Evolutionary conservation across 306 rosid genomes (phyloP), one percentile per base, ranked within the genome.

Genomic region (Sicyos baderoa): DNA sequence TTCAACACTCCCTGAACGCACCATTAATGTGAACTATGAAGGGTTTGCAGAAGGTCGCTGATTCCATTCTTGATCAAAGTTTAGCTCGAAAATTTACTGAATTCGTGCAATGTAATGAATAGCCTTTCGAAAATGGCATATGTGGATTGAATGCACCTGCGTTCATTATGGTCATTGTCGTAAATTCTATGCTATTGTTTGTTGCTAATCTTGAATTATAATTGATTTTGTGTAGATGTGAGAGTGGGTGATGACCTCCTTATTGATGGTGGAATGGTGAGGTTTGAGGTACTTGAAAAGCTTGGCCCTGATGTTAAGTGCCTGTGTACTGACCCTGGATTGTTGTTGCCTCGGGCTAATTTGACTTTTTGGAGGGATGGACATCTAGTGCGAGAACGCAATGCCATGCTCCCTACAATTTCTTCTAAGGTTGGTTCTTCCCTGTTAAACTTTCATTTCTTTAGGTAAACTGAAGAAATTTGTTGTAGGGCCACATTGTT

Each of bases 261-360:
- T 65, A 96, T 94, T 75, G 99, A 94, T 61, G 99, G 99, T 58
- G 99, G 99, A 51, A 94, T 90, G 99, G 99, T 94, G 78, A 90
- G 99, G 81, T 94, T 94, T 73, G 99, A 94, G 74, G 99, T 94
- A 65, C 82, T 90, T 62, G 91, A 90, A 77, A 94, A 90, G 81
- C 81, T 94, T 72, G 99, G 99, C 60, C 99, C 99, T 0, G 99
- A 94, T 82, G 99, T 94, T 22, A 88, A 94, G 79, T 94, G 99
- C 74, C 83, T 25, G 40, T 94, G 99, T 73, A 94, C 99, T 42
- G 99, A 94, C 84, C 99, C 97, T 4, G 99, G 99, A 27, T 73
- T 94, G 76, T 79, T 94, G 85, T 84, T 94, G 14, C 99, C 99
- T 12, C 90, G 99, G 73, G 99, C 99, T 68, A 94, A 94, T 82